Percentiles rank a stretch among this genome's conserved stretches.
Evolutionary conservation across 305 asterid species (phyloP).

Genomic region (Petunia hybrid): DNA sequence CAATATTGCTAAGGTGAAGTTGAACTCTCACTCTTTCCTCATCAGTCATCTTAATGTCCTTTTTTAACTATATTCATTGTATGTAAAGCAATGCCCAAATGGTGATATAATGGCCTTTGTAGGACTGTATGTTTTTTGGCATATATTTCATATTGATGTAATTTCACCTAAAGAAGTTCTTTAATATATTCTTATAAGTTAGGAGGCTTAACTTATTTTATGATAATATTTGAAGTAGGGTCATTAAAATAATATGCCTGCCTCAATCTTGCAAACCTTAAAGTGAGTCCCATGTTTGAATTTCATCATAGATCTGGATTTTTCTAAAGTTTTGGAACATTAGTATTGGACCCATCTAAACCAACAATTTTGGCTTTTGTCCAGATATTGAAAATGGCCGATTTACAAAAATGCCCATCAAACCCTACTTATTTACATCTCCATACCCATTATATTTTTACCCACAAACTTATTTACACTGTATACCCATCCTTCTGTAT

Average conservation of each 20-base stretch:
- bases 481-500: too few relatives aligned
- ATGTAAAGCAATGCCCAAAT: too few relatives aligned
- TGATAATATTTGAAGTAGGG: background rate
- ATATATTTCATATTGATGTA: too few relatives aligned
- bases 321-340: background rate
- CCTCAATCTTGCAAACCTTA: background rate
- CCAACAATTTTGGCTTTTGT: background rate
- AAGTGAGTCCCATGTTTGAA: background rate
- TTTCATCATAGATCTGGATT: background rate
- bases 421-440: too few relatives aligned
- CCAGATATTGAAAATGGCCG: background rate
- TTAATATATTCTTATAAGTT: background rate
- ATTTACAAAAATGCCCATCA: too few relatives aligned
- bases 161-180: background rate
- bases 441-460: too few relatives aligned
- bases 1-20: background rate
- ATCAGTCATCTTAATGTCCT: background rate
- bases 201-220: background rate
- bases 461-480: too few relatives aligned
- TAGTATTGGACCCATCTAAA: conserved; percentile 1
- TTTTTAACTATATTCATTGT: too few relatives aligned
- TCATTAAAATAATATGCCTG: too few relatives aligned
- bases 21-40: background rate
- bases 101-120: too few relatives aligned
- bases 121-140: too few relatives aligned